These are phyloP conservation scores for Gossypium trilobum DNA, from an alignment of 441 rosid species.

Conservation along the genomic window DNA sequence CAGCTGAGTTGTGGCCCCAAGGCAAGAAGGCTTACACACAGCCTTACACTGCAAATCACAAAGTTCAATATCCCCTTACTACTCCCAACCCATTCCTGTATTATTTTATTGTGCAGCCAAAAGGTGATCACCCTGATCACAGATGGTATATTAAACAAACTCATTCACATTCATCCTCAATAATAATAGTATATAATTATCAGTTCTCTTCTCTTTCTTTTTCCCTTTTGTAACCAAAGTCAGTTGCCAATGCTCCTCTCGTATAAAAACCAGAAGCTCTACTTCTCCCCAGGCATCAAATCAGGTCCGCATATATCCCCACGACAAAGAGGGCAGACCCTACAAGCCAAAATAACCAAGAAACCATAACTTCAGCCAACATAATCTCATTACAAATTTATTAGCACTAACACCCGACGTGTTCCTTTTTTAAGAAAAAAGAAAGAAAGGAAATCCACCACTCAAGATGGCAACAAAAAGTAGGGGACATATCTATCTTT, in stretches of 20 bases:
- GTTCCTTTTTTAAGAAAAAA: neutral
- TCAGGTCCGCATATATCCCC: slow-evolving; percentile 74
- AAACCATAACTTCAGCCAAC: neutral
- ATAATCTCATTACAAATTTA: neutral
- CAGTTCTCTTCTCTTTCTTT: neutral
- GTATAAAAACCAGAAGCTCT: slow-evolving; percentile 11
- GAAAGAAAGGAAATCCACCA: neutral
- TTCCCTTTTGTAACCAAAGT: neutral
- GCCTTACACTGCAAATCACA: neutral
- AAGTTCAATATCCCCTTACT: slow-evolving; percentile 13
- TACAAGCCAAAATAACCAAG: slow-evolving; percentile 25
- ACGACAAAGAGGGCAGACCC: slow-evolving; percentile 95
- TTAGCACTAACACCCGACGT: neutral
- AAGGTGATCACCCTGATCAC: neutral
- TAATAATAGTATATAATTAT: neutral
- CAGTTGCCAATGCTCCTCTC: neutral
- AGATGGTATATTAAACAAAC: neutral
- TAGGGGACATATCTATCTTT: too few relatives aligned
- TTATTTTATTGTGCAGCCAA: neutral
- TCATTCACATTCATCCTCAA: neutral
- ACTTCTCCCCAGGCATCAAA: slow-evolving; percentile 31
- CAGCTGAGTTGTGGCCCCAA: neutral
- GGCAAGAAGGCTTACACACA: neutral
- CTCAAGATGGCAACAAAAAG: too few relatives aligned
- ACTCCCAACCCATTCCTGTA: neutral